Percentiles rank a stretch among this genome's conserved stretches.
phyloP scores from a whole-genome alignment of 176 grass and related monocot species.

The Avena sativa region DNA sequence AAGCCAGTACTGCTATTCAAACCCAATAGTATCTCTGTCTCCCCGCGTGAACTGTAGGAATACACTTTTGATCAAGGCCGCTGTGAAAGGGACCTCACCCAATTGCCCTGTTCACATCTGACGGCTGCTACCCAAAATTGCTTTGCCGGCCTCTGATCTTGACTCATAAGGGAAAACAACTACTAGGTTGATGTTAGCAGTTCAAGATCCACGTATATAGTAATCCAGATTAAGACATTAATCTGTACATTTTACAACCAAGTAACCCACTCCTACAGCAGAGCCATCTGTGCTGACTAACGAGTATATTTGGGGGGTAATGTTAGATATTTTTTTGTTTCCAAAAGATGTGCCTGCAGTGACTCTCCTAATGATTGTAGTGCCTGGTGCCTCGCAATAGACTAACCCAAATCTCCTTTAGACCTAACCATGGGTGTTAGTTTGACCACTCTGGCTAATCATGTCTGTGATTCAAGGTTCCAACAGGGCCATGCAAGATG shows the following conservation, averaged over 20 bases:
- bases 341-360: not conserved
- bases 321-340: conserved; percentile 9
- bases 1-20: conserved; percentile 2
- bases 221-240: not conserved
- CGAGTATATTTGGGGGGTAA: not conserved
- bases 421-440: conserved; percentile 32
- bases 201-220: not conserved
- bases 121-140: not conserved
- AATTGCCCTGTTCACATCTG: not conserved
- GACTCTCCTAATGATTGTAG: conserved; percentile 43
- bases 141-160: not conserved
- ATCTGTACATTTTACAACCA: not conserved
- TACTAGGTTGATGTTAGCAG: not conserved
- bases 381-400: conserved; percentile 22
- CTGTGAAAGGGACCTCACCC: not conserved
- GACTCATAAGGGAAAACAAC: not conserved
- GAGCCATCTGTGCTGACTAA: not conserved
- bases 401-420: conserved; percentile 39
- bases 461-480: conserved; percentile 26
- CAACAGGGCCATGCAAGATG: conserved; percentile 36
- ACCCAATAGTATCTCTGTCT: not conserved
- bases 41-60: not conserved
- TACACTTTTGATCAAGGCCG: not conserved
- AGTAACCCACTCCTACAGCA: conserved; percentile 21
- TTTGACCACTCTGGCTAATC: conserved; percentile 46